phyloP scores from a whole-genome alignment of 176 grass and related monocot species.

The Hordeum marinum region DNA sequence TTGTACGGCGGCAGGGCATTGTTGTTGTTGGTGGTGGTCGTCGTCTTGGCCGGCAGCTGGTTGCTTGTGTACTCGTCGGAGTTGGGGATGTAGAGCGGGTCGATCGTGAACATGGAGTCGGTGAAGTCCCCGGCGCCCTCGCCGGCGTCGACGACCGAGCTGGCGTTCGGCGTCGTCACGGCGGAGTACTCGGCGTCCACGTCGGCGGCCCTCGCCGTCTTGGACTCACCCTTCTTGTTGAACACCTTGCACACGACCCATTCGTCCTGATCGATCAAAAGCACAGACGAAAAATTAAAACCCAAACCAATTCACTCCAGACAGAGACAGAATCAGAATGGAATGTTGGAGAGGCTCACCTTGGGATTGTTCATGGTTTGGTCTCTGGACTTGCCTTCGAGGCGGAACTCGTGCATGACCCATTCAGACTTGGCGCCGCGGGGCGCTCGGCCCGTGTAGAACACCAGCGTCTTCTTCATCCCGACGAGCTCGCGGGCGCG shows the following conservation, averaged over 20 bases:
- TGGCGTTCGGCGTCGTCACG: slow-evolving; percentile 30
- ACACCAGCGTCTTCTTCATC: slow-evolving; percentile 90
- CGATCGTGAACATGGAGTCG: slow-evolving; percentile 12
- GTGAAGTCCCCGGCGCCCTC: slow-evolving; percentile 23
- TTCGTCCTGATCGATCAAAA: slow-evolving; percentile 32
- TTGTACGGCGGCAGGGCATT: background rate
- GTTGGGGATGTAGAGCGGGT: slow-evolving; percentile 27
- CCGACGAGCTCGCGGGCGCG: slow-evolving; percentile 24
- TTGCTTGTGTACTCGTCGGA: background rate
- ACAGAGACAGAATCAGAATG: no score
- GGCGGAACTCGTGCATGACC: slow-evolving; percentile 88
- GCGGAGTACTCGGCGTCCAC: background rate
- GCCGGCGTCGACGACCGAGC: slow-evolving; percentile 21
- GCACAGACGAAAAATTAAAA: background rate
- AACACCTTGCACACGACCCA: slow-evolving; percentile 66
- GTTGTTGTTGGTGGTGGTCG: background rate
- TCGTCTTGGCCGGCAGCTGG: background rate
- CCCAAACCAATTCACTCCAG: background rate
- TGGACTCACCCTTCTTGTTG: slow-evolving; percentile 33
- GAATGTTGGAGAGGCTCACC: slow-evolving; percentile 8
- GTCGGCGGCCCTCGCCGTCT: background rate
- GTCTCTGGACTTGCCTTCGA: slow-evolving; percentile 29
- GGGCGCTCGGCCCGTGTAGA: slow-evolving; percentile 73
- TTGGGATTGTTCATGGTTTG: slow-evolving; percentile 23
- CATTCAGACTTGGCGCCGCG: slow-evolving; percentile 68